Percentiles rank a stretch among this genome's conserved stretches.
Evolutionary conservation across 805 yeast species (phyloP).

Genomic region (Priceomyces castillae): DNA sequence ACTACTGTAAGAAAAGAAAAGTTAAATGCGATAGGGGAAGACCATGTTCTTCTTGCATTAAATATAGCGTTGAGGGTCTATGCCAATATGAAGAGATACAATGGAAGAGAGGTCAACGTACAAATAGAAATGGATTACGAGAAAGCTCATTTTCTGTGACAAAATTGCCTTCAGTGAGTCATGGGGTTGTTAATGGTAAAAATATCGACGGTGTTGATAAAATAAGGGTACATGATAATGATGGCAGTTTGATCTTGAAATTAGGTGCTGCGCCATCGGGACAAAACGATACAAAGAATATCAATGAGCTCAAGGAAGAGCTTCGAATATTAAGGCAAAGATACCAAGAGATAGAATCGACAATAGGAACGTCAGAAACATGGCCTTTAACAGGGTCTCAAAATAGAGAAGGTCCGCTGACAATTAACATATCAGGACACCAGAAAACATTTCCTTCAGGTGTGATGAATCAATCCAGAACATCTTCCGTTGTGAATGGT

Average conservation of each 20-base stretch:
- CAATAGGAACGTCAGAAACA: background rate
- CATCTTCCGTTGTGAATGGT: too few relatives aligned
- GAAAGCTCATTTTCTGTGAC: background rate
- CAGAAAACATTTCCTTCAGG: too few relatives aligned
- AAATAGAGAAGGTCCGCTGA: too few relatives aligned
- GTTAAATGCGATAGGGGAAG: slow-evolving; percentile 36
- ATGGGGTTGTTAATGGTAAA: background rate
- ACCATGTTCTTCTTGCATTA: slow-evolving; percentile 35
- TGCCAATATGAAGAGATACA: slow-evolving; percentile 24
- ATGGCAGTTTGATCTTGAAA: background rate
- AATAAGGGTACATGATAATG: background rate
- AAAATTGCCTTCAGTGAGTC: background rate
- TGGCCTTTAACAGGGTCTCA: too few relatives aligned
- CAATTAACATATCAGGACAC: too few relatives aligned
- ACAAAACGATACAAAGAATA: background rate
- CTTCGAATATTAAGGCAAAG: background rate
- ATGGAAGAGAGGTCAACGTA: background rate
- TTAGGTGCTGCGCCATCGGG: background rate
- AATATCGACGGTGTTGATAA: background rate
- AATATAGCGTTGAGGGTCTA: slow-evolving; percentile 18
- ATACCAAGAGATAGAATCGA: background rate
- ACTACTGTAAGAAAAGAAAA: slow-evolving; percentile 33
- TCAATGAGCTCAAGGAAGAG: background rate
- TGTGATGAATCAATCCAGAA: too few relatives aligned
- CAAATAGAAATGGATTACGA: background rate